These are phyloP conservation scores for Tubosaeta brunneosetosa DNA, from an alignment of 768 basidiomycete species.

Conservation along the genomic window DNA sequence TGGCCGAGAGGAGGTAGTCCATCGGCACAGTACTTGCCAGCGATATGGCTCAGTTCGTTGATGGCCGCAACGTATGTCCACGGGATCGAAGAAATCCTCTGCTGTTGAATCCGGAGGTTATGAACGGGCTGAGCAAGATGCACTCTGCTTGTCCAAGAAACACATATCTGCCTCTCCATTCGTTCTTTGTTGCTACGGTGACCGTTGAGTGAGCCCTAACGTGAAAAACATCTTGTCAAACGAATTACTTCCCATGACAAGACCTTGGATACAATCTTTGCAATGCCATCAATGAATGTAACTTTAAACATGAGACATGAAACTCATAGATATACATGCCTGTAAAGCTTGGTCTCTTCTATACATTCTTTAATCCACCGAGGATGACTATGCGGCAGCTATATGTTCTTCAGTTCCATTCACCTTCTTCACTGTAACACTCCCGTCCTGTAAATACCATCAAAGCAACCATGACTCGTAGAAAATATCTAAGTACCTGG, in stretches of 20 bases:
- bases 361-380: neutral
- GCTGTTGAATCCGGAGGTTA: no score
- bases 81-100: no score
- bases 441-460: conserved; percentile 50
- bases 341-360: neutral
- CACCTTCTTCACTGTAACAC: conserved; percentile 56
- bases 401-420: conserved; percentile 15
- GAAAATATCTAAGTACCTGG: conserved; percentile 45
- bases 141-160: no score
- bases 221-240: no score
- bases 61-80: no score
- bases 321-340: neutral
- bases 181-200: no score
- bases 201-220: no score
- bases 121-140: no score
- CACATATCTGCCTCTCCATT: no score
- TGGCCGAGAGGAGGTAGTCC: no score
- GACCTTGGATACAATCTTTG: neutral
- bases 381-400: conserved; percentile 1
- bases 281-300: neutral
- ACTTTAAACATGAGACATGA: neutral
- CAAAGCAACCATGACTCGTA: neutral
- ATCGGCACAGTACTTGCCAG: no score
- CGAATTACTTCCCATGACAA: neutral
- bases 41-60: no score